Evolutionary conservation across 306 rosid species (phyloP).

Genomic region (Vicia sativa): DNA sequence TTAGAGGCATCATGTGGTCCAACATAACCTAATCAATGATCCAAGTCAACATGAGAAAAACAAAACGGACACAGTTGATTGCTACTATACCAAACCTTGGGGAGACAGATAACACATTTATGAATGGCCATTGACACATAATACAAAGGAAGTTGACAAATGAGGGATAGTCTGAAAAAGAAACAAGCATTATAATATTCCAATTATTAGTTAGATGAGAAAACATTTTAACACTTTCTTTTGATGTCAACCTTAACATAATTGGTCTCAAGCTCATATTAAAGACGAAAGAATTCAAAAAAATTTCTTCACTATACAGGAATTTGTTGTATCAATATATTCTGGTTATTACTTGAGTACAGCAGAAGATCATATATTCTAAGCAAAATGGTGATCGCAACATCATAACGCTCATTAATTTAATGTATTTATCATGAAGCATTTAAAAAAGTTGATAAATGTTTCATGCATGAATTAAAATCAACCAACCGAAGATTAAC

Average conservation of each 20-base stretch:
- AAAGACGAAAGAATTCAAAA: slow-evolving; percentile 9
- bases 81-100: not conserved
- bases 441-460: slow-evolving; percentile 18
- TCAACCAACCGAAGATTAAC: slow-evolving; percentile 1
- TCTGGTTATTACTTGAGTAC: not conserved
- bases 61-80: slow-evolving; percentile 10
- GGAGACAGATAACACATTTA: slow-evolving; percentile 1
- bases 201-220: slow-evolving; percentile 22
- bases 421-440: not conserved
- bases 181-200: slow-evolving; percentile 5
- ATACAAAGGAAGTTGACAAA: slow-evolving; percentile 11
- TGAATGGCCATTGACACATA: not conserved
- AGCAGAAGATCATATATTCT: not conserved
- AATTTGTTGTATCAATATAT: slow-evolving; percentile 6
- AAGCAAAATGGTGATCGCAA: slow-evolving; percentile 3
- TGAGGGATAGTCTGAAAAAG: not conserved
- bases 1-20: slow-evolving; percentile 98
- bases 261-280: not conserved
- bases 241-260: slow-evolving; percentile 19
- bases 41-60: slow-evolving; percentile 35
- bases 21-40: slow-evolving; percentile 75
- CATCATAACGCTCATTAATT: not conserved
- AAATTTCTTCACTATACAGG: not conserved
- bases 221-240: not conserved
- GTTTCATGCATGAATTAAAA: not conserved